Base-by-base conservation (phyloP, 1,139 yeast species). In the Pichia sp. region DNA sequence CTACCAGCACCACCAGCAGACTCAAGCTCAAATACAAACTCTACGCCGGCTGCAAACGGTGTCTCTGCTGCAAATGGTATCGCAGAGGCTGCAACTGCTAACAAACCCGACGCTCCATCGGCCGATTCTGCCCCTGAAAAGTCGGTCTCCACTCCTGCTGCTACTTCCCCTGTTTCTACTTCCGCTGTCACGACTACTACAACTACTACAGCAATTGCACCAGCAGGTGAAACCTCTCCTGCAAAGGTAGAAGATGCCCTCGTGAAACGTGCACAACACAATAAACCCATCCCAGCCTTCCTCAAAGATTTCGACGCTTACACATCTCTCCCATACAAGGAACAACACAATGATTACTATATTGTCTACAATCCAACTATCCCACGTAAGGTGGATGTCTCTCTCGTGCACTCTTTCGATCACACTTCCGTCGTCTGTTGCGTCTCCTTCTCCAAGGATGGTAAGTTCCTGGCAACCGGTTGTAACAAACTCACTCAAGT, bases 351-450 rank as follows among this genome's bases (percentile, higher is more conserved):
- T 46, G 97, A 87, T 55, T 91, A 87, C 67, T 85, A 84, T 62
- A 85, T 86, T 13, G 73, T 91, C 50, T 88, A 84, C 67, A 91
- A 88, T 62, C 96, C 96, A 27, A 86, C 88, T 16, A 77, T 86
- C 49, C 77, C 82, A 34, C 72, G 75, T 45, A 60, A 66, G 33
- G 72, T 86, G 46, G 97, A 88, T 55, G 91, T 88, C 35, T 94
- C 87, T 34, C 69, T 88, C 50, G 84, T 88, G 50, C 94, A 85
- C 56, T 82, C 95, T 11, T 72, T 88, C 51, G 94, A 85, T 56
- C 97, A 91, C 63, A 74, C 87, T 16, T 83, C 94, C 3, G 97
- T 88, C 30, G 97, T 88, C 38, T 91, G 98, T 65, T 91, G 98
- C 63, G 97, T 91, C 39, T 72, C 94, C 45, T 91, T 91, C 66